Evolutionary conservation across 2,329 filamentous ascomycete genomes (phyloP), one percentile per base, ranked within the genome.

Genomic region (Colletotrichum magnum): DNA sequence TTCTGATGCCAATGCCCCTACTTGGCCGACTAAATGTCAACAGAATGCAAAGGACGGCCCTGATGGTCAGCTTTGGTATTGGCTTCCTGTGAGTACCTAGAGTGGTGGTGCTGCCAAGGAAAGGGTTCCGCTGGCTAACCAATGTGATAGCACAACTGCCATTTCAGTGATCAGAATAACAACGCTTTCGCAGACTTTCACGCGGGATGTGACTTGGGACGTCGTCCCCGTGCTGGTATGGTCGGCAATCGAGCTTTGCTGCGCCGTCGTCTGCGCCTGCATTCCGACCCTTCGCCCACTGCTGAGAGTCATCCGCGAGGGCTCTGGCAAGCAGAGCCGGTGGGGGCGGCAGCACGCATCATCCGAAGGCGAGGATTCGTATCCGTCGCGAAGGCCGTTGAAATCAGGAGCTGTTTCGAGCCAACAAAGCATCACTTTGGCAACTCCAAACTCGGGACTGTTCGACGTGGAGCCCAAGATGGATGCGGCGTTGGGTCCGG

Each of bases 201-300:
- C 64, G 24, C 43, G 5, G n/a, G 68, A 70, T 18, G 53, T 63
- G 3, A 64, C 64, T 1, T 70, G 48, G 58, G 48, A 63, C 21
- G 41, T 70, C 4, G 47, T 70, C 15, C 64, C 64, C 13, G 39
- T 54, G 5, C n/a, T 68, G 21, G 16, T 70, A 7, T 70, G 64
- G 64, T 68, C 68, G 1, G 21, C 48, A 9, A n/a, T 63, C 1
- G 68, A 70, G 58, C 32, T 70, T 2, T 70, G 64, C 24, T 68
- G 64, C 10, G 64, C 68, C 13, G 24, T 70, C 21, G 58, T 52
- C 9, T 70, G 68, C 41, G 58, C 51, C 9, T 70, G 68, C 43
- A 68, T 70, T 24, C 68, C 68, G 32, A 70, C 64, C 26, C 68
- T 70, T 4, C 52, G 68, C 6, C 64, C 68, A 15, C 64, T 70